Conservation (phyloP, 1,284 basidiomycete species). For the Gastroboletus turbinatus region DNA sequence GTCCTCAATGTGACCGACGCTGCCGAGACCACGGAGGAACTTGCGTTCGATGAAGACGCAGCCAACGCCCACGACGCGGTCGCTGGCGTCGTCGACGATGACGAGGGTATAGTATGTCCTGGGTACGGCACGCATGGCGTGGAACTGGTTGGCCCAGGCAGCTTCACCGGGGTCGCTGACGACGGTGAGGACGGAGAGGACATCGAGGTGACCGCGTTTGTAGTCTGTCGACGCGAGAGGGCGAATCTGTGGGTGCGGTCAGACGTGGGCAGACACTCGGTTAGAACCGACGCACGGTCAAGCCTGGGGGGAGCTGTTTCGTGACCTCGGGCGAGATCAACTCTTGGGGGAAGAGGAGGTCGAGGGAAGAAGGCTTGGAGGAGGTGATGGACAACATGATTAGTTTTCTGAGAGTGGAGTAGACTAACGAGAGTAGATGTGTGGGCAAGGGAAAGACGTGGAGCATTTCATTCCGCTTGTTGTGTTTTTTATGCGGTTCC, state of each 20-base stretch:
- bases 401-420: background rate
- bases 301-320: slow-evolving; percentile 51
- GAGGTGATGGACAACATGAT: slow-evolving; percentile 9
- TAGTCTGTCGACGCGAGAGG: slow-evolving; percentile 89
- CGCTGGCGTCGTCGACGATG: slow-evolving; percentile 72
- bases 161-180: slow-evolving; percentile 75
- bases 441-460: background rate
- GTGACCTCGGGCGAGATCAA: slow-evolving; percentile 65
- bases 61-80: slow-evolving; percentile 84
- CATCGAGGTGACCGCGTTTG: slow-evolving; percentile 76
- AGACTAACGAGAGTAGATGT: slow-evolving; percentile 1
- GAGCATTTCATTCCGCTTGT: background rate
- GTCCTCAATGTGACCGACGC: slow-evolving; percentile 95
- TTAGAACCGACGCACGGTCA: slow-evolving; percentile 32
- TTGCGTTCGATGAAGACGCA: slow-evolving; percentile 90
- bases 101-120: slow-evolving; percentile 85
- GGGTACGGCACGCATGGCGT: slow-evolving; percentile 51
- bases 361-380: slow-evolving; percentile 55
- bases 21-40: slow-evolving; percentile 80
- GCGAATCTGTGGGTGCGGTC: slow-evolving; percentile 60
- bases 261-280: background rate
- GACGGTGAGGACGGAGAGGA: slow-evolving; percentile 79
- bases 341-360: slow-evolving; percentile 71
- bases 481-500: background rate
- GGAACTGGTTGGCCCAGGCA: slow-evolving; percentile 71